Base-by-base conservation (phyloP, 208 protist species). In the Leishmania guyanensis region DNA sequence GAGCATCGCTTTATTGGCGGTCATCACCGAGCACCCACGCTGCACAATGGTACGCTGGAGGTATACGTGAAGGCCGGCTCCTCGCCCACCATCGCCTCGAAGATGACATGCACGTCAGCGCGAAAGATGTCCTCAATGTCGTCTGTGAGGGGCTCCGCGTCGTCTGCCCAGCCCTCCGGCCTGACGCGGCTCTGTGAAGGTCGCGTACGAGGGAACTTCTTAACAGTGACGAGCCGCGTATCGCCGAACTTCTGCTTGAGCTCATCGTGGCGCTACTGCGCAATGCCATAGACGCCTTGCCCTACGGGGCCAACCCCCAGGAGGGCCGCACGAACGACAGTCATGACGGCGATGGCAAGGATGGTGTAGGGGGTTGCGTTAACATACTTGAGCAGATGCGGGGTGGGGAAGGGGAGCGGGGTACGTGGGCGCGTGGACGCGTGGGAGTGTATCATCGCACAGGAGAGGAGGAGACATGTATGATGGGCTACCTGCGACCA, bases 1-100 rank as follows among this genome's bases (percentile, higher is more conserved):
- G 53, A 86, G 86, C 87, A 88, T 88, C 8, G 87, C 84, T 48
- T 88, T 86, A 58, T 88, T 88, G n/a, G 84, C 84, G 20, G 87
- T 88, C 20, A 86, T 78, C 12, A 88, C 81, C 5, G 87, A 78
- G 82, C 80, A 86, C 43, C 58, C 82, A 70, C 84, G 79, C 39
- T 88, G 79, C 51, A 80, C 70, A 39, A 86, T 79, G n/a, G 82
- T 76, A 33, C 77, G 60, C 53, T 71, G 78, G n/a, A 88, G 70
- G 60, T 86, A 86, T 39, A 39, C 48, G 77, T 72, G 72, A 85
- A 70, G 20, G 85, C 76, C 6, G 87, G 87, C 69, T 87, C 72
- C 82, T 85, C 84, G 22, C 82, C 87, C 20, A 88, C 87, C 0
- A 62, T 84, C 33, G 81, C 83, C 70, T 88, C 84, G 62, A 90